Base-by-base conservation (phyloP, 176 grass and related monocot species). In the Cenchrus americanus region DNA sequence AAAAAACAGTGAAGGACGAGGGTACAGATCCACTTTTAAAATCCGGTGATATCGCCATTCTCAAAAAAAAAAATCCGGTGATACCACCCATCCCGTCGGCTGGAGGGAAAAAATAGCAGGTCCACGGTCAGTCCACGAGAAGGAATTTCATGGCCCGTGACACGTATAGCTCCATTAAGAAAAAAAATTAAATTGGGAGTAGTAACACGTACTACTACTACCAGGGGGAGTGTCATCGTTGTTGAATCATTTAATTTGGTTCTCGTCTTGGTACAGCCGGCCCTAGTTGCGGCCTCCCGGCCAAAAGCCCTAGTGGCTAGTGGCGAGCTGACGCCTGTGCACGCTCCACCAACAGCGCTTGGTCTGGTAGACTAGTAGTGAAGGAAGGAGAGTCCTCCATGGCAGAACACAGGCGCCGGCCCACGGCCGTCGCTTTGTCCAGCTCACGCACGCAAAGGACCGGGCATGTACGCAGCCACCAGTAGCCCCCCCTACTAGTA, bases 261-360 rank as follows among this genome's bases (percentile, higher is more conserved):
- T 47, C 21, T 50, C 55, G 47, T 14, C 48, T 10, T 65, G 27
- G 63, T 64, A 55, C 34, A 47, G 5, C 82, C 72, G 8, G 61
- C 50, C 82, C 73, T 44, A 34, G 73, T 17, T 85, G 83, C 48
- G 73, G 40, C 83, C 83, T 76, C 49, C 17, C 8, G 41, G 26
- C 19, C 43, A 1, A 26, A 30, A 30, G 27, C 27, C 27, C 27
- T 30, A 30, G 11, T 53, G 62, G 26, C 27, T 30, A 30, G 11
- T 53, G 62, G 26, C 19, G 27, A 23, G 48, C 78, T 42, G 78
- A 80, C 46, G 47, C 18, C 46, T 5, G 46, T 52, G 47, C 77
- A 9, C 77, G 44, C 43, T 47, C 18, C 34, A 67, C 65, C 65
- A 24, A 24, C n/a, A 27, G 41, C 46, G 17, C 26, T 2, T 22